Evolutionary conservation across 2,329 filamentous ascomycete genomes (phyloP), one percentile per base, ranked within the genome.

Genomic region (Chaetomium strumarium): DNA sequence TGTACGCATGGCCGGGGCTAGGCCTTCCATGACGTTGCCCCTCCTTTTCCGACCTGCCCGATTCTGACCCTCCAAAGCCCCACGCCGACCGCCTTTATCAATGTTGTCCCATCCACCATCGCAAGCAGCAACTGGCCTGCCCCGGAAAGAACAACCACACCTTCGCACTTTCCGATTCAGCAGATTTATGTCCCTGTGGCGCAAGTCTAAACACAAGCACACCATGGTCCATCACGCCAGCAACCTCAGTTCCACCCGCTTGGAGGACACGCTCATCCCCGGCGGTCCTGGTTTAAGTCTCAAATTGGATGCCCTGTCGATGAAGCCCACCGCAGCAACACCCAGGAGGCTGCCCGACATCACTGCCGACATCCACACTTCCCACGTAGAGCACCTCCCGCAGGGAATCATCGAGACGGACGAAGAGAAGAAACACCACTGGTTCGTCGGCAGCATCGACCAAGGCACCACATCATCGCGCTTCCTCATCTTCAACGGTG

Each of bases 391-490:
- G 34, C 60, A 59, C 20, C 60, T 65, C 5, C 62, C 64, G 33
- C 45, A 52, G 43, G 64, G 61, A 10, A 61, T 65, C 39, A 31
- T 48, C 36, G 58, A 64, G 51, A 67, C 63, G 10, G 44, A 60
- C 2, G 60, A 59, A 16, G 62, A 63, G 49, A 48, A 55, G 42
- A 49, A 55, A 37, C 58, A 72, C 52, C 69, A 81, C 53, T 76
- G 63, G 71, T 95, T 88, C 64, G 85, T 95, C 55, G 90, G 90
- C 55, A 88, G 87, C 61, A 91, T 96, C 66, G 90, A 96, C 66
- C 89, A 95, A 65, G 90, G 90, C 53, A 96, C 90, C 12, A 96
- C 90, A 31, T 92, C 87, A 54, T 88, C 90, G 33, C 81, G 90
- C 36, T 96, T 96, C 71, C 80, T 96, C 62, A 91, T 96, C 66